Evolutionary conservation across 306 rosid genomes (phyloP).

Genomic region (Vachellia collinsii): DNA sequence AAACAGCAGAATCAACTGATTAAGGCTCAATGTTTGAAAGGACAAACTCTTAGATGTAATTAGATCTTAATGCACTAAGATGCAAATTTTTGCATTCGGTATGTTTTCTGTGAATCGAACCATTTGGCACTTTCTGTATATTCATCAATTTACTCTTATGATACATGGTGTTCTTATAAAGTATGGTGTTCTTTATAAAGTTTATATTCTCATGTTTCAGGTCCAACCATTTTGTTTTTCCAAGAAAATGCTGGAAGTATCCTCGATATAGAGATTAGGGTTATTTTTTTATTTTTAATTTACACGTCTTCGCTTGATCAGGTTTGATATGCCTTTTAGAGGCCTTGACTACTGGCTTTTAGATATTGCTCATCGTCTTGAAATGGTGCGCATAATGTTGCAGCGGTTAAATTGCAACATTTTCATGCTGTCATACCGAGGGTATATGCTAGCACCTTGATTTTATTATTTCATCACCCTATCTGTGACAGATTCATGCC

Average conservation of each 20-base stretch:
- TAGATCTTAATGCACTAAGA: not conserved
- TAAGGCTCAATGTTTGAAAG: not conserved
- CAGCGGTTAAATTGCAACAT: slow-evolving; percentile 86
- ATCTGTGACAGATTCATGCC: slow-evolving; percentile 15
- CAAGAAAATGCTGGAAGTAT: slow-evolving; percentile 99
- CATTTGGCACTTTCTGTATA: not conserved
- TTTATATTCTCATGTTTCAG: slow-evolving; percentile 49
- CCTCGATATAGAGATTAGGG: slow-evolving; percentile 50
- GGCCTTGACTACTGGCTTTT: slow-evolving; percentile 67
- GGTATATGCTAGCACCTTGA: slow-evolving; percentile 54
- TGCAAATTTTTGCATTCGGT: not conserved
- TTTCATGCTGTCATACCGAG: slow-evolving; percentile 97
- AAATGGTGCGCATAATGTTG: slow-evolving; percentile 91
- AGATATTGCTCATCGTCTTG: slow-evolving; percentile 99
- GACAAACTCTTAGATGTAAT: slow-evolving; percentile 10
- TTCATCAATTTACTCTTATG: slow-evolving; percentile 20
- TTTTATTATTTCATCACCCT: slow-evolving; percentile 1
- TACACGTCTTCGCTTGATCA: slow-evolving; percentile 24
- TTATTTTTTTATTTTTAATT: slow-evolving; percentile 30
- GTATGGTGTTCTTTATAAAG: slow-evolving; percentile 30
- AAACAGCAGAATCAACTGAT: not conserved
- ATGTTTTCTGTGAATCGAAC: not conserved
- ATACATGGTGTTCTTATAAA: slow-evolving; percentile 29
- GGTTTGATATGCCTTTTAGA: slow-evolving; percentile 40
- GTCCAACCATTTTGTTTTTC: slow-evolving; percentile 94